Percentiles rank a stretch among this genome's conserved stretches.
Conservation (phyloP, 2,329 filamentous ascomycete species). For the Talaromyces sp. region DNA sequence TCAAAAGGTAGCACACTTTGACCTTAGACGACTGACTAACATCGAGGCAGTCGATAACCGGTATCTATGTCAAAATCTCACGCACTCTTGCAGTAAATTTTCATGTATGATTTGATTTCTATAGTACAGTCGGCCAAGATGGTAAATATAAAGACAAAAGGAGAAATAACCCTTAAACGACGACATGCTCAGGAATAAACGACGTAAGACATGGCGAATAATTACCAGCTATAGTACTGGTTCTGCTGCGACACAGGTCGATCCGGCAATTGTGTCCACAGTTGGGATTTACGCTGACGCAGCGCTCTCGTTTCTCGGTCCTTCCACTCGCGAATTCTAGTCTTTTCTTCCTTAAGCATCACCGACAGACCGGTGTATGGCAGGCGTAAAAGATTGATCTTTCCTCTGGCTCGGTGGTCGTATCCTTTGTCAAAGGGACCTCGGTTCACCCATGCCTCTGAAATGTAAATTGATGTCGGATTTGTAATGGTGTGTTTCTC, state of each 20-base stretch:
- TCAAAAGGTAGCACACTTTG: neutral
- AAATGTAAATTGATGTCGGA: conserved; percentile 80
- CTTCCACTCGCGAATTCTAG: conserved; percentile 73
- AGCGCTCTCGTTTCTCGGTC: conserved; percentile 74
- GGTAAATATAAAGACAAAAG: neutral
- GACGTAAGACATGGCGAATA: neutral
- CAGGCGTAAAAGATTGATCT: conserved; percentile 63
- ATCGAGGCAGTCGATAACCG: neutral
- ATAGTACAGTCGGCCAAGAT: conserved; percentile 14
- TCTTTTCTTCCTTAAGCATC: conserved; percentile 89
- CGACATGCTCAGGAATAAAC: neutral
- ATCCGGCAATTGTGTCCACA: conserved; percentile 87
- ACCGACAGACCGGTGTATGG: conserved; percentile 75
- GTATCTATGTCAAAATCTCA: neutral
- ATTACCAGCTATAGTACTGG: conserved; percentile 88
- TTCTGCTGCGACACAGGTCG: conserved; percentile 78
- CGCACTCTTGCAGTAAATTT: neutral
- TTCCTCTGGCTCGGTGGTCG: conserved; percentile 74
- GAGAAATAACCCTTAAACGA: neutral
- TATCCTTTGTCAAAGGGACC: conserved; percentile 60
- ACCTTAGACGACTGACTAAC: neutral
- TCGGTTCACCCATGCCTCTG: conserved; percentile 87
- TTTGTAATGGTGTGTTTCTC: conserved; percentile 68
- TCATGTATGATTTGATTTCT: conserved; percentile 11
- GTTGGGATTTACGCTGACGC: conserved; percentile 69